Evolutionary conservation across 2,329 filamentous ascomycete genomes (phyloP).

Genomic region (Colletotrichum sp.): DNA sequence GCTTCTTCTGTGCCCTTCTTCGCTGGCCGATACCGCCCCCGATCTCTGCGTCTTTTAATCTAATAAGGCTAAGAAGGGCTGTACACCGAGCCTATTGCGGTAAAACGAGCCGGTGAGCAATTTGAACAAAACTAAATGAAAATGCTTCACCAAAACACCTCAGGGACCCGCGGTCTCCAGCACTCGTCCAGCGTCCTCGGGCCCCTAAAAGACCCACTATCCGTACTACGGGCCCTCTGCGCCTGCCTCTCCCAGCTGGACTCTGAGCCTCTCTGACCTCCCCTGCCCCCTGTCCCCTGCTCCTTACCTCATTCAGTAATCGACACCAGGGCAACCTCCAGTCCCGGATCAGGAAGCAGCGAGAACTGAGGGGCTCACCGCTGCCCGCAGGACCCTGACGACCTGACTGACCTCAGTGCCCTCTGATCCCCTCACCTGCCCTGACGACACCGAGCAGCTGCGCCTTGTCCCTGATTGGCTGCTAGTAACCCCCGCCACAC

Average conservation of each 20-base stretch:
- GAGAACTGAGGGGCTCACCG: not conserved
- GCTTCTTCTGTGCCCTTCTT: not conserved
- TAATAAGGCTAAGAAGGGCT: not conserved
- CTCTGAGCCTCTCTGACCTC: not conserved
- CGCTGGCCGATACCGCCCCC: not conserved
- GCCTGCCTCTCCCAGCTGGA: constrained; percentile 10
- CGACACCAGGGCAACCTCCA: not conserved
- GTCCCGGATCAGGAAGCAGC: not conserved
- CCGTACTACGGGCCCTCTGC: not conserved
- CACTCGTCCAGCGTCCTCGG: not conserved
- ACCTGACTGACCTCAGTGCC: not conserved
- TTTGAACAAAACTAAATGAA: not conserved
- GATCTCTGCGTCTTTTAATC: not conserved
- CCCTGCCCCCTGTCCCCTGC: not conserved
- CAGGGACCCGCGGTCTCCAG: not conserved
- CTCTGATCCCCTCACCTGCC: not conserved
- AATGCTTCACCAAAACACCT: not conserved
- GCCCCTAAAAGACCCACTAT: not conserved
- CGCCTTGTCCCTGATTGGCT: not conserved
- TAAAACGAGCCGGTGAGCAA: not conserved
- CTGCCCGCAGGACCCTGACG: constrained; percentile 2
- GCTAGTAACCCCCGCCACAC: not conserved
- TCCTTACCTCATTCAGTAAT: not conserved
- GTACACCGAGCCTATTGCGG: not conserved
- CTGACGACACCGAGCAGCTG: not conserved